These are phyloP conservation scores for Corymbia citriodora DNA, from an alignment of 441 rosid genomes.

Conservation along the genomic window DNA sequence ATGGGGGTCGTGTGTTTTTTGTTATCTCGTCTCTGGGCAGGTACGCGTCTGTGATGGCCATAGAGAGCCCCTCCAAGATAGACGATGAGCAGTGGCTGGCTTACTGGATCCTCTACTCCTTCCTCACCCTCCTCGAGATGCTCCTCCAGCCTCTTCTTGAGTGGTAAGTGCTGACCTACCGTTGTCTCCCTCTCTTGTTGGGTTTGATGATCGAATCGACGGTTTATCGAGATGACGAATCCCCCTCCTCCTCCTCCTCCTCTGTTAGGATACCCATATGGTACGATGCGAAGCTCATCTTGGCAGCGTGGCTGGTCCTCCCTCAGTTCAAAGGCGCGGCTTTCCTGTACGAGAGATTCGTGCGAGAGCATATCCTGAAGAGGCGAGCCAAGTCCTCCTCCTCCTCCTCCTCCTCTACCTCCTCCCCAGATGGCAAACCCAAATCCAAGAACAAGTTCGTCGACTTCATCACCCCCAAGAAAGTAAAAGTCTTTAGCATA, in stretches of 20 bases:
- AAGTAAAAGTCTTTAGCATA: constrained; percentile 13
- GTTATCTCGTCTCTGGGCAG: constrained; percentile 11
- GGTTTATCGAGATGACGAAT: background rate
- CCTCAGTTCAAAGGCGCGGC: constrained; percentile 91
- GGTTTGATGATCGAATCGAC: background rate
- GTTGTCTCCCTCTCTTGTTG: background rate
- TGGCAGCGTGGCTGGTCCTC: constrained; percentile 69
- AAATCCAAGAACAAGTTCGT: constrained; percentile 36
- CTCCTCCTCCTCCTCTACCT: background rate
- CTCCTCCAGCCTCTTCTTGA: constrained; percentile 56
- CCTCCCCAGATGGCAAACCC: background rate
- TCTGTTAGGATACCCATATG: constrained; percentile 74
- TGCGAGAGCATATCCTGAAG: constrained; percentile 44
- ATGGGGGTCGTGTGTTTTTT: background rate
- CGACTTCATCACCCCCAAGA: constrained; percentile 31
- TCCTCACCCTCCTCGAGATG: constrained; percentile 71
- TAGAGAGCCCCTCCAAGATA: constrained; percentile 60
- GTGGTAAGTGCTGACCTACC: constrained; percentile 28
- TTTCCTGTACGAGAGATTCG: constrained; percentile 59
- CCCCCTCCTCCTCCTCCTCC: accelerated
- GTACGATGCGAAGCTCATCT: constrained; percentile 57
- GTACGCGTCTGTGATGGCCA: constrained; percentile 81
- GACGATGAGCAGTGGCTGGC: constrained; percentile 97
- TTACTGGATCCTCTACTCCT: constrained; percentile 83
- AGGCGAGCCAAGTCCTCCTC: constrained; percentile 2